phyloP scores from a whole-genome alignment of 2,329 filamentous ascomycete species.

The Pseudodiploospora longispora region DNA sequence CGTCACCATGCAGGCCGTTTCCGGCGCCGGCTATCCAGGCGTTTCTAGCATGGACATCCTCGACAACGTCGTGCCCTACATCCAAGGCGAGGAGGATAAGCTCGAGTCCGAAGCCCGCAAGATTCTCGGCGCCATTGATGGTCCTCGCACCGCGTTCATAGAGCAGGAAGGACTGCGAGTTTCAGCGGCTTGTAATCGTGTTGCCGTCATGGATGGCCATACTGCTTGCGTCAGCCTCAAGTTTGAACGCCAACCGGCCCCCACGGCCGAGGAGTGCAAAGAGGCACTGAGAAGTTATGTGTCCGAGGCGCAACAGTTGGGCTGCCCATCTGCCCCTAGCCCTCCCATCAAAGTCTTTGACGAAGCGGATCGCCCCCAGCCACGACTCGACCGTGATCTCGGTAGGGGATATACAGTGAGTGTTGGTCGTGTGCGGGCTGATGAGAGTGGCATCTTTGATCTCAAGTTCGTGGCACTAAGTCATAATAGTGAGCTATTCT shows the following conservation, averaged over 20 bases:
- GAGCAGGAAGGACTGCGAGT: conserved; percentile 69
- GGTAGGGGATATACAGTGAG: conserved; percentile 83
- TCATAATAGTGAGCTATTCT: conserved; percentile 54
- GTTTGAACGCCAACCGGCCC: conserved; percentile 68
- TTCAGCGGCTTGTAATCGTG: conserved; percentile 84
- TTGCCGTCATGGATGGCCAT: conserved; percentile 92
- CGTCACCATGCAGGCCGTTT: conserved; percentile 91
- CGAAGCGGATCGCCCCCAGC: conserved; percentile 83
- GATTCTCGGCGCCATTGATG: conserved; percentile 74
- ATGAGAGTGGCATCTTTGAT: conserved; percentile 84
- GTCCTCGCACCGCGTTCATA: conserved; percentile 63
- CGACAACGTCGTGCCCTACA: conserved; percentile 93
- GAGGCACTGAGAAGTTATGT: conserved; percentile 73
- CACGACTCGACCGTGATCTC: conserved; percentile 78
- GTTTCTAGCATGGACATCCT: conserved; percentile 92
- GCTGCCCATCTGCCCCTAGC: conserved; percentile 77
- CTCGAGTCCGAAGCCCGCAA: conserved; percentile 91
- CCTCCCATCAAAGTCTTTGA: conserved; percentile 84
- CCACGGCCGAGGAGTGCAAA: conserved; percentile 68
- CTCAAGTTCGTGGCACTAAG: conserved; percentile 91
- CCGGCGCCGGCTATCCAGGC: conserved; percentile 83
- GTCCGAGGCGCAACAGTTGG: conserved; percentile 72
- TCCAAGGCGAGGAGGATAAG: conserved; percentile 91
- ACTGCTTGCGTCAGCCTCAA: conserved; percentile 85
- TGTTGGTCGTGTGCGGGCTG: conserved; percentile 78